These are phyloP conservation scores for Pseudocercospora vitis DNA, from an alignment of 2,329 filamentous ascomycete genomes.

Conservation along the genomic window DNA sequence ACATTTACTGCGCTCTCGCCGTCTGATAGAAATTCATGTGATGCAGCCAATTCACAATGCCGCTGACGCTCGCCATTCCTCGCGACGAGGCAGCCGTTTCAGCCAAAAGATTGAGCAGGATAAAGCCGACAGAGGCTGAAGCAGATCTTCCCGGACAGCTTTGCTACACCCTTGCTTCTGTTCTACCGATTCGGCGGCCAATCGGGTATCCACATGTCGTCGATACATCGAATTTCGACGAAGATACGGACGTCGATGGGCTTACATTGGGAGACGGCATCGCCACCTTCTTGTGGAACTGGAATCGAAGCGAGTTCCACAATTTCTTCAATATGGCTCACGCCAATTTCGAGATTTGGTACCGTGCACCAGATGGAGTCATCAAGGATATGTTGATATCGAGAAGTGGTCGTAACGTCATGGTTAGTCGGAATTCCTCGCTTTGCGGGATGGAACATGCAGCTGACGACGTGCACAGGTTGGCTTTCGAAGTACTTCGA, in stretches of 20 bases:
- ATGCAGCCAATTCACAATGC: background rate
- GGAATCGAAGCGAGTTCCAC: constrained; percentile 8
- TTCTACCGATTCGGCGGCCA: background rate
- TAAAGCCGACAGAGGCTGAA: background rate
- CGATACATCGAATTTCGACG: background rate
- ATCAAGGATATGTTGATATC: constrained; percentile 10
- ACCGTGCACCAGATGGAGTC: constrained; percentile 3
- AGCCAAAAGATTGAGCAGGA: background rate
- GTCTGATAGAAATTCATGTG: too few species aligned
- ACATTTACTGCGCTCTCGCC: too few species aligned
- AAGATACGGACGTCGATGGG: background rate
- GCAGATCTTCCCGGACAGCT: background rate
- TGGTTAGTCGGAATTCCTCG: background rate
- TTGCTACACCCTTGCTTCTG: background rate
- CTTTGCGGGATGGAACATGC: background rate
- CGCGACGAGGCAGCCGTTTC: background rate
- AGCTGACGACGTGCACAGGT: background rate
- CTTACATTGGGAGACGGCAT: constrained; percentile 6
- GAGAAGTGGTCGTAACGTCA: constrained; percentile 1
- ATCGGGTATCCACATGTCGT: constrained; percentile 9
- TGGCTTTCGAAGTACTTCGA: background rate
- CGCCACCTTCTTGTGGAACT: constrained; percentile 9
- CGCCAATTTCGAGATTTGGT: constrained; percentile 2
- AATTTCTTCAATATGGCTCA: constrained; percentile 7
- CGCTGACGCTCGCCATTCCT: background rate